Percentiles rank a stretch among this genome's conserved stretches.
These are phyloP conservation scores for Aurantiochytrium sp. DNA, from an alignment of 108 stramenopile genomes.

Conservation along the genomic window DNA sequence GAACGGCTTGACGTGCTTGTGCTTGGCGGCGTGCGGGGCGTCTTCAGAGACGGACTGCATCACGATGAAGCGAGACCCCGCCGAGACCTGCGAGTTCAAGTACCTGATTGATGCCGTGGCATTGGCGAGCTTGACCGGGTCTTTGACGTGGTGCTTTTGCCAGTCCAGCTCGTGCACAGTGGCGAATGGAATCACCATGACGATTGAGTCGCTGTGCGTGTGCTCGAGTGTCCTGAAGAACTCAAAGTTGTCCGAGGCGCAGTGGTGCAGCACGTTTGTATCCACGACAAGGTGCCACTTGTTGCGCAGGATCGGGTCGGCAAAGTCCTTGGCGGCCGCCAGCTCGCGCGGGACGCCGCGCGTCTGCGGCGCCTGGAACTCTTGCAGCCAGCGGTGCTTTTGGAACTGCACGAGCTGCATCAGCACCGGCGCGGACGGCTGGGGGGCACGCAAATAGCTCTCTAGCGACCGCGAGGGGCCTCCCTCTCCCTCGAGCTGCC, in stretches of 20 bases:
- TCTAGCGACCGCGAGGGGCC: no score
- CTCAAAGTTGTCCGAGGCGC: neutral
- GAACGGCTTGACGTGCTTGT: neutral
- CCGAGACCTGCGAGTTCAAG: neutral
- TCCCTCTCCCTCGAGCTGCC: neutral
- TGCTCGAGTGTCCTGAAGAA: neutral
- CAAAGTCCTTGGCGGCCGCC: neutral
- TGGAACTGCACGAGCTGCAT: neutral
- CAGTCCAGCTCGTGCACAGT: neutral
- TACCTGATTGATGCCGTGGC: neutral
- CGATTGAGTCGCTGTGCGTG: neutral
- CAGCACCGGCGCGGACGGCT: neutral
- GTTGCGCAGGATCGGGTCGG: neutral
- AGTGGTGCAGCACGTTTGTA: neutral
- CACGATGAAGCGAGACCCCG: neutral
- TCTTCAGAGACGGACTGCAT: neutral
- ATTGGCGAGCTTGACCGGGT: constrained; percentile 1
- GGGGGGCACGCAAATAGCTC: neutral
- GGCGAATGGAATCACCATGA: neutral
- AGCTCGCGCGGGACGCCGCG: neutral
- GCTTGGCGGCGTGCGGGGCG: neutral
- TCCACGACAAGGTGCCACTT: neutral
- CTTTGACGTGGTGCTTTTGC: neutral
- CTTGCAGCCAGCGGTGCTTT: neutral
- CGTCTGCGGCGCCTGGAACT: neutral